Evolutionary conservation across 2,329 filamentous ascomycete genomes (phyloP).

Genomic region (Leptodontidium sp.): DNA sequence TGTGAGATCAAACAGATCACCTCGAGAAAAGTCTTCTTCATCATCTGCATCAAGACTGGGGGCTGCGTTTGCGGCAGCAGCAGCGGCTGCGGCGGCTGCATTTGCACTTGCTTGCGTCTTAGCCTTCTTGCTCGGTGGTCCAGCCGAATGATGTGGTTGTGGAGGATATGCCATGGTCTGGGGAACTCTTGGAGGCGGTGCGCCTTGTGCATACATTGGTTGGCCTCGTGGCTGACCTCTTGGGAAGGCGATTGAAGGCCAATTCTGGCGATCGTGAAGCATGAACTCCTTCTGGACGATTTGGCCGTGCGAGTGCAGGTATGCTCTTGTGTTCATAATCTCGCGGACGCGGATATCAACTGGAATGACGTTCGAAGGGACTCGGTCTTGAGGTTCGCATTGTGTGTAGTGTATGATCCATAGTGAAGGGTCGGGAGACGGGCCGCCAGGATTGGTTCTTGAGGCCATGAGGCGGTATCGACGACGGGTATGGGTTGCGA

Average conservation of each 20-base stretch:
- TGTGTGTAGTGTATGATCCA: constrained; percentile 93
- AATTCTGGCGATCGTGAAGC: constrained; percentile 87
- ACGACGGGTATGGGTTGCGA: constrained; percentile 79
- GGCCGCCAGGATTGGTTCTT: constrained; percentile 73
- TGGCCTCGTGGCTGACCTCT: constrained; percentile 53
- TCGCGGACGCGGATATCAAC: constrained; percentile 67
- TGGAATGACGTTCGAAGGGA: constrained; percentile 73
- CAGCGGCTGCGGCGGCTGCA: constrained; percentile 33
- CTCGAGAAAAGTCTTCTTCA: constrained; percentile 86
- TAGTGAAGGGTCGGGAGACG: constrained; percentile 79
- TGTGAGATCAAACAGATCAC: constrained; percentile 89
- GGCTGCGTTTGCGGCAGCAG: constrained; percentile 29
- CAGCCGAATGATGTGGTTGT: constrained; percentile 55
- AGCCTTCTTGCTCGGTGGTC: constrained; percentile 63
- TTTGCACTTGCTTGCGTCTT: constrained; percentile 39
- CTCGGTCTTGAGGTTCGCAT: constrained; percentile 75
- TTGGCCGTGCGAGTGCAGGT: constrained; percentile 77
- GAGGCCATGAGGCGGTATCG: constrained; percentile 85
- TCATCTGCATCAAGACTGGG: constrained; percentile 67
- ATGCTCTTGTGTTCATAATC: constrained; percentile 68
- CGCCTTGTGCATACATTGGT: constrained; percentile 41
- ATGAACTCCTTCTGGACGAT: constrained; percentile 93
- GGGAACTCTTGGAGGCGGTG: constrained; percentile 45
- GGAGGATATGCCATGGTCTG: constrained; percentile 70
- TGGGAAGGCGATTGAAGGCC: constrained; percentile 83